Conservation (phyloP, 768 basidiomycete species). For the Rhodotorula kratochvilovae region DNA sequence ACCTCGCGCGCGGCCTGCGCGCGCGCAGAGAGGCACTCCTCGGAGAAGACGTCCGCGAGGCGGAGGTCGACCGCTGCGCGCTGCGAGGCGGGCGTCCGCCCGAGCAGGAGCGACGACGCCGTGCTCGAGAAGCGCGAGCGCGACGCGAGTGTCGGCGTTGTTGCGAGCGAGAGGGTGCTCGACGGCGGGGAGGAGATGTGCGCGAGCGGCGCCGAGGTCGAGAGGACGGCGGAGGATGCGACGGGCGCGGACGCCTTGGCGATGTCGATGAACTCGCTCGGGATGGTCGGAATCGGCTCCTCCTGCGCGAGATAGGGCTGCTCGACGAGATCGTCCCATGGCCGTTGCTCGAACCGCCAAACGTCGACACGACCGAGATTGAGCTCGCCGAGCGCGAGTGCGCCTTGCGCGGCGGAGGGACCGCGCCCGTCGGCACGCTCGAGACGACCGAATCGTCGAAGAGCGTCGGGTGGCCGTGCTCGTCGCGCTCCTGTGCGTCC, state of each 20-base stretch:
- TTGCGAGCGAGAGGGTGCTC: background rate
- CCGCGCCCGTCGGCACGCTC: slow-evolving; percentile 55
- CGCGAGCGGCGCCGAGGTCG: background rate
- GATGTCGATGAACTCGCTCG: background rate
- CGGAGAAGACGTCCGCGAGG: slow-evolving; percentile 74
- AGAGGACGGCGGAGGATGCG: background rate
- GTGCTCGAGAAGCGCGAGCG: slow-evolving; percentile 30
- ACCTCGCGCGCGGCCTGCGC: slow-evolving; percentile 22
- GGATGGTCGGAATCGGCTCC: background rate
- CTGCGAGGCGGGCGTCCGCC: slow-evolving; percentile 60
- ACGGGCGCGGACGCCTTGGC: background rate
- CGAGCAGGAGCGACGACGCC: slow-evolving; percentile 47
- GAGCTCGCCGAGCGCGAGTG: slow-evolving; percentile 23
- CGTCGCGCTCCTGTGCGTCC: slow-evolving; percentile 17
- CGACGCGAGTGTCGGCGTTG: slow-evolving; percentile 32
- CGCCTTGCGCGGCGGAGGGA: background rate
- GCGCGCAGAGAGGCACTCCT: slow-evolving; percentile 64
- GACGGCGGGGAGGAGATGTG: background rate
- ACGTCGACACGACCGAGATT: slow-evolving; percentile 6
- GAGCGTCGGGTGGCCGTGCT: slow-evolving; percentile 44
- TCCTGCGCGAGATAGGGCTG: background rate
- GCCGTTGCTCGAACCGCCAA: background rate
- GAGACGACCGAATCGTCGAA: slow-evolving; percentile 64
- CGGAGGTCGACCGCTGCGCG: slow-evolving; percentile 71
- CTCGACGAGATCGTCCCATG: background rate